These are phyloP conservation scores for Eimeria acervulina DNA, from an alignment of 169 alveolate genomes.

Conservation along the genomic window DNA sequence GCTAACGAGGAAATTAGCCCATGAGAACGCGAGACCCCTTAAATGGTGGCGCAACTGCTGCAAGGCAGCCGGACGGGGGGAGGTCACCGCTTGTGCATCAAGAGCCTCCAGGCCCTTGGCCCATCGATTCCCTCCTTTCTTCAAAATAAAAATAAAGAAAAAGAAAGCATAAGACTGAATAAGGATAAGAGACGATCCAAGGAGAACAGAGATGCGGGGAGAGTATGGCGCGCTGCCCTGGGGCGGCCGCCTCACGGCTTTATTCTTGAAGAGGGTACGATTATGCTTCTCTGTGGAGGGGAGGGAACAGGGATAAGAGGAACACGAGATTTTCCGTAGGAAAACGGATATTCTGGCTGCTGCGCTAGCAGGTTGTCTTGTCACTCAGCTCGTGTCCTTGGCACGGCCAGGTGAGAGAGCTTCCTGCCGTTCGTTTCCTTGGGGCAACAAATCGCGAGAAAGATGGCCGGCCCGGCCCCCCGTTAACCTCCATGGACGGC, in stretches of 20 bases:
- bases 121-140: constrained; percentile 13
- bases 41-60: constrained; percentile 11
- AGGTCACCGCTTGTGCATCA: constrained; percentile 72
- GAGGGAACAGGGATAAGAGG: constrained; percentile 16
- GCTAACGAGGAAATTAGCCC: not conserved
- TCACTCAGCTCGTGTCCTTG: constrained; percentile 65
- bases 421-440: constrained; percentile 21
- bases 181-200: constrained; percentile 48
- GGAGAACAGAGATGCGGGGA: constrained; percentile 59
- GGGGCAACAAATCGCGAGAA: constrained; percentile 40
- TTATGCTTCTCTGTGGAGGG: constrained; percentile 11
- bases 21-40: constrained; percentile 1
- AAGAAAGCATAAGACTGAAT: constrained; percentile 10
- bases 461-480: constrained; percentile 66
- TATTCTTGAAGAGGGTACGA: not conserved
- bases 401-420: constrained; percentile 69
- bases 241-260: constrained; percentile 74
- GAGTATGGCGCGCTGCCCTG: constrained; percentile 68
- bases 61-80: constrained; percentile 77
- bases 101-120: constrained; percentile 44
- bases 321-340: constrained; percentile 41
- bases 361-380: constrained; percentile 39
- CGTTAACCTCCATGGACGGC: constrained; percentile 38
- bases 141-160: constrained; percentile 43
- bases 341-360: constrained; percentile 13